Percentiles rank a stretch among this genome's conserved stretches.
These are phyloP conservation scores for Ceratocystis colombiana DNA, from an alignment of 2,329 filamentous ascomycete species.

Conservation along the genomic window DNA sequence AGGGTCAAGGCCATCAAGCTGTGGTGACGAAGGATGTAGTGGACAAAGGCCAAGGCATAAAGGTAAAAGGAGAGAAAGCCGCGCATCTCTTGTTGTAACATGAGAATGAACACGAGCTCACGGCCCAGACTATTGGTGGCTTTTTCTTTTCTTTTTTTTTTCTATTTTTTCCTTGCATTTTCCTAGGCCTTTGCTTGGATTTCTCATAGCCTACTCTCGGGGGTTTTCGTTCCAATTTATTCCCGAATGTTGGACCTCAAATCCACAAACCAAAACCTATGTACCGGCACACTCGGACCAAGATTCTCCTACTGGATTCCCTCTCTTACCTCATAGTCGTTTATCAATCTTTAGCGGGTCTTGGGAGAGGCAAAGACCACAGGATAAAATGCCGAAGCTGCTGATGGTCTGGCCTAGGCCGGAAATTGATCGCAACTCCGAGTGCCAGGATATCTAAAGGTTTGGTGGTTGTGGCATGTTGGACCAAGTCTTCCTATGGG, in stretches of 20 bases:
- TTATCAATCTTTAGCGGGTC: not conserved
- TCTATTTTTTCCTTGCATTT: not conserved
- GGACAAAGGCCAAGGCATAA: not conserved
- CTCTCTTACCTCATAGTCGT: not conserved
- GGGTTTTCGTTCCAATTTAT: too few relatives aligned
- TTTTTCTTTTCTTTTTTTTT: not conserved
- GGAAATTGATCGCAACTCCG: slow-evolving; percentile 2
- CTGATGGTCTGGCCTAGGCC: not conserved
- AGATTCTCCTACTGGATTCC: not conserved
- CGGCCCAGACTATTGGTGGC: not conserved
- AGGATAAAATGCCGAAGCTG: not conserved
- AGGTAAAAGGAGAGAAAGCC: not conserved
- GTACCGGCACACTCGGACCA: not conserved
- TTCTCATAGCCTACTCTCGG: too few relatives aligned
- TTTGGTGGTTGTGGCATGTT: not conserved
- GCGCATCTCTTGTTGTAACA: not conserved
- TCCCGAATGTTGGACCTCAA: too few relatives aligned
- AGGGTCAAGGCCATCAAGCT: too few relatives aligned
- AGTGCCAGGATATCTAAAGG: not conserved
- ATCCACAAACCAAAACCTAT: too few relatives aligned
- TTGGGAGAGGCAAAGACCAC: not conserved
- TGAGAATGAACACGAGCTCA: too few relatives aligned
- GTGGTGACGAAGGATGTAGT: not conserved
- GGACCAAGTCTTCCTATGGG: not conserved
- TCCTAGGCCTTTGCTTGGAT: too few relatives aligned